Conservation (phyloP, 2,329 filamentous ascomycete species). For the Pestalotiopsis sp. region DNA sequence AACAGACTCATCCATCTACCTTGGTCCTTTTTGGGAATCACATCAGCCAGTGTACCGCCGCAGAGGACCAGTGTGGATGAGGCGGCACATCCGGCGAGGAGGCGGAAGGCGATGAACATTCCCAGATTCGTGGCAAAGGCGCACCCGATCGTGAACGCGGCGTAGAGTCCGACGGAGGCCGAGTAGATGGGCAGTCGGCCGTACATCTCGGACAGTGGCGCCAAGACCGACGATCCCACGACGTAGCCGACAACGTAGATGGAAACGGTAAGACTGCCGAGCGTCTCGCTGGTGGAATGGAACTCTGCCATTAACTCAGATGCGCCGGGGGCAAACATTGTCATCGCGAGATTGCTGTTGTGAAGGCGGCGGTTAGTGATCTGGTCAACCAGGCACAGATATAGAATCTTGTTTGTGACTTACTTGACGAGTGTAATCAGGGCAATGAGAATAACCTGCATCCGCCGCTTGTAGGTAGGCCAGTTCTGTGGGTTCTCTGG, state of each 20-base stretch:
- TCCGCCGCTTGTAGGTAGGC: background rate
- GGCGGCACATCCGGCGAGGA: conserved; percentile 26
- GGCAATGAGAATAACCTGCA: background rate
- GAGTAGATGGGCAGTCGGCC: conserved; percentile 57
- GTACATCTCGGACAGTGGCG: conserved; percentile 63
- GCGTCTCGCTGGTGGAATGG: background rate
- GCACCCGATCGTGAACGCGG: conserved; percentile 35
- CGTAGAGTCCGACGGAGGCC: conserved; percentile 46
- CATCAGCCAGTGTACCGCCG: conserved; percentile 13
- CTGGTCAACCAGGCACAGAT: background rate
- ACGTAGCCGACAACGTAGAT: conserved; percentile 16
- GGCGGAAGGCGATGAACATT: conserved; percentile 29
- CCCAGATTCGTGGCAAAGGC: conserved; percentile 23
- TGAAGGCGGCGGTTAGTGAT: background rate
- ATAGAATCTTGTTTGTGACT: background rate
- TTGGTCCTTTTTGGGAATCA: conserved; percentile 41
- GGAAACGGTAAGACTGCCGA: conserved; percentile 4
- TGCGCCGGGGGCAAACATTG: conserved; percentile 16
- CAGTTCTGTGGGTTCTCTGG: conserved; percentile 3
- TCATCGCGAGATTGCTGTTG: conserved; percentile 11
- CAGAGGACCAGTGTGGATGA: conserved; percentile 21
- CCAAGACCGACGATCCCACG: conserved; percentile 57
- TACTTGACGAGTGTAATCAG: background rate
- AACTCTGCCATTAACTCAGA: conserved; percentile 11
- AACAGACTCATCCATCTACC: conserved; percentile 46